These are phyloP conservation scores for Bruguiera parviflora DNA, from an alignment of 345 rosid species.

Conservation along the genomic window DNA sequence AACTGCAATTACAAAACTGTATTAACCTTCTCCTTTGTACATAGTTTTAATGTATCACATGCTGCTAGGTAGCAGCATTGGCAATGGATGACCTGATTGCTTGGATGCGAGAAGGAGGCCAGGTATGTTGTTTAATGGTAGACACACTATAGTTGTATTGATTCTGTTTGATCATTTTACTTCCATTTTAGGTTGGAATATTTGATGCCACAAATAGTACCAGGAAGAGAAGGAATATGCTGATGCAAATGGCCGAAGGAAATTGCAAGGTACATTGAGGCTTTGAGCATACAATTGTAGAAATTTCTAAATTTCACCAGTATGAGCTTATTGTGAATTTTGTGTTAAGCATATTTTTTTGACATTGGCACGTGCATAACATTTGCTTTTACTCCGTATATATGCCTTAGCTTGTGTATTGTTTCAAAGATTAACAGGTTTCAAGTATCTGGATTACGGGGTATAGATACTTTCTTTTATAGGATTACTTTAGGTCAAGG, in stretches of 20 bases:
- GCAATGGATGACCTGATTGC: conserved; percentile 99
- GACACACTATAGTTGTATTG: neutral
- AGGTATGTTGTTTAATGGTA: conserved; percentile 49
- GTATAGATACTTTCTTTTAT: neutral
- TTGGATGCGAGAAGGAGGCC: conserved; percentile 99
- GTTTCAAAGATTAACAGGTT: neutral
- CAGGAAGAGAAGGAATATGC: conserved; percentile 83
- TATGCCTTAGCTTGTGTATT: neutral
- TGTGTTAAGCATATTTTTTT: conserved; percentile 7
- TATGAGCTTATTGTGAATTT: conserved; percentile 6
- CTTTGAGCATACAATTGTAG: neutral
- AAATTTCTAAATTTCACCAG: conserved; percentile 7
- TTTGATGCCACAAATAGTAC: conserved; percentile 98
- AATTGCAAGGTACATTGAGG: conserved; percentile 82
- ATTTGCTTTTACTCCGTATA: neutral
- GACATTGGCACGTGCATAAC: neutral
- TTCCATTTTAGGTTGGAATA: conserved; percentile 75
- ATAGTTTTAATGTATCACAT: conserved; percentile 74
- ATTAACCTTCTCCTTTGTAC: conserved; percentile 59
- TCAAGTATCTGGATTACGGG: neutral
- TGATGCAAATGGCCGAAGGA: conserved; percentile 99
- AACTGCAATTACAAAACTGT: conserved; percentile 35
- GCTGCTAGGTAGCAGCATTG: conserved; percentile 98
- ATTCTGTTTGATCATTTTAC: conserved; percentile 24
- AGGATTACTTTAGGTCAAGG: no score